A percentile compares a stretch with the other conserved stretches of the same genome.
phyloP scores from a whole-genome alignment of 306 rosid species.

The Erythrophleum fordii region DNA sequence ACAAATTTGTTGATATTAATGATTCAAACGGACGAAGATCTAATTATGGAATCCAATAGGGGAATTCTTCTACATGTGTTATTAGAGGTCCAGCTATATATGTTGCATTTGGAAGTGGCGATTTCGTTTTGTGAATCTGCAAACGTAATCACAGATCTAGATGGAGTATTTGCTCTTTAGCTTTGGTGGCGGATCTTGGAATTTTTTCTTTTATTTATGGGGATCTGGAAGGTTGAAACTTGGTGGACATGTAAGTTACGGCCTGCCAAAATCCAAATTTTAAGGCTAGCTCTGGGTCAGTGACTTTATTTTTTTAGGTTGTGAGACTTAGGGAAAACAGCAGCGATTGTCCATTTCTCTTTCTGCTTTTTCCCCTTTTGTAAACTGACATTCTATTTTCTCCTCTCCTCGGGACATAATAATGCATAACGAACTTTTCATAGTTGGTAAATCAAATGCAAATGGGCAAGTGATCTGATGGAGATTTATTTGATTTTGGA shows the following conservation, averaged over 20 bases:
- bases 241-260: neutral
- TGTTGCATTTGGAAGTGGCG: constrained; percentile 6
- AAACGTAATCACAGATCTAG: constrained; percentile 20
- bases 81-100: neutral
- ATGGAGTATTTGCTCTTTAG: constrained; percentile 16
- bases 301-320: constrained; percentile 3
- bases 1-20: neutral
- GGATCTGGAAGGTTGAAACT: neutral
- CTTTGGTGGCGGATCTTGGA: constrained; percentile 5
- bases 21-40: constrained; percentile 5
- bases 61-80: constrained; percentile 6
- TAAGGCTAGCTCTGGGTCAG: constrained; percentile 17
- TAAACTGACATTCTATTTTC: neutral
- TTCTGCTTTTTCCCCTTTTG: neutral
- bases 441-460: constrained; percentile 22
- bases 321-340: constrained; percentile 1
- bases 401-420: neutral
- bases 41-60: constrained; percentile 13
- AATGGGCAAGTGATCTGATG: constrained; percentile 32
- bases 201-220: constrained; percentile 2
- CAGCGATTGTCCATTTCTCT: constrained; percentile 16
- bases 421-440: constrained; percentile 21
- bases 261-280: constrained; percentile 2
- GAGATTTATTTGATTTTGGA: constrained; percentile 15
- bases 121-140: constrained; percentile 22